Percentiles rank a stretch among this genome's conserved stretches.
Evolutionary conservation across 148 eudicot genomes (phyloP).

Genomic region (Persicaria maculosa): DNA sequence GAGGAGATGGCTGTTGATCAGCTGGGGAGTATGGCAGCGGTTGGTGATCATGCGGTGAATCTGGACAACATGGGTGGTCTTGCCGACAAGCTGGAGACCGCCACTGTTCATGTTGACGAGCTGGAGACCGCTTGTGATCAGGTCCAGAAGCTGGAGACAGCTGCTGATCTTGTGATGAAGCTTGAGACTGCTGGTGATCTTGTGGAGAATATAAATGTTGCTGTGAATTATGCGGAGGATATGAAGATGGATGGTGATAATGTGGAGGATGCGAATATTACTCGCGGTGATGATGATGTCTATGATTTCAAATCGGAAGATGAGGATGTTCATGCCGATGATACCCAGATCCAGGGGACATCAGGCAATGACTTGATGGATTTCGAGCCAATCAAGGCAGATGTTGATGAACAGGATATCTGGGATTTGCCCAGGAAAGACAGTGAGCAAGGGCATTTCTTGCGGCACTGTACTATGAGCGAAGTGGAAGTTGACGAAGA

Average conservation of each 20-base stretch:
- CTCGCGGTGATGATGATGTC: background rate
- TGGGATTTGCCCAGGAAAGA: constrained; percentile 44
- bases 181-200: background rate
- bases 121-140: background rate
- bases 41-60: background rate
- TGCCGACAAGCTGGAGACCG: background rate
- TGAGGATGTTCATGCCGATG: background rate
- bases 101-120: background rate
- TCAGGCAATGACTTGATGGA: constrained; percentile 35
- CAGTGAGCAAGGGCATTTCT: constrained; percentile 26
- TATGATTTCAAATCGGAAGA: background rate
- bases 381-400: constrained; percentile 31
- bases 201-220: constrained; percentile 17
- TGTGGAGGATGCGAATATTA: constrained; percentile 7
- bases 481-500: constrained; percentile 20
- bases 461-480: constrained; percentile 45
- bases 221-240: constrained; percentile 15
- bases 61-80: background rate
- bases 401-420: constrained; percentile 32
- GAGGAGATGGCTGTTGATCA: background rate
- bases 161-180: background rate
- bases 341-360: constrained; percentile 27
- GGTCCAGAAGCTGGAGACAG: background rate
- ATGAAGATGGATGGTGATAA: constrained; percentile 12
- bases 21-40: background rate